phyloP scores from a whole-genome alignment of 1,284 basidiomycete genomes.

The Cryptococcus sp. region DNA sequence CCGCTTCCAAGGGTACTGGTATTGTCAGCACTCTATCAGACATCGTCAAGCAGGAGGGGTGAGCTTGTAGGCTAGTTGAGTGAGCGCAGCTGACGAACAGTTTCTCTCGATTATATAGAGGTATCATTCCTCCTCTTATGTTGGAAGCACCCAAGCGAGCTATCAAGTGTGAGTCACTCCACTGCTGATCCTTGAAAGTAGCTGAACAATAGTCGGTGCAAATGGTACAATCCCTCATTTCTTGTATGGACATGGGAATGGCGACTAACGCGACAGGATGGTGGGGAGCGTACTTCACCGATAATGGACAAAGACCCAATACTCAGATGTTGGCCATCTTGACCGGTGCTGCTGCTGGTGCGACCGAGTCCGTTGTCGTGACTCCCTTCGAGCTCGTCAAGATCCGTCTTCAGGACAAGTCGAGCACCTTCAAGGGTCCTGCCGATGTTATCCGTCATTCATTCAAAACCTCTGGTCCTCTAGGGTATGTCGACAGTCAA shows the following conservation, averaged over 20 bases:
- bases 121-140: slow-evolving; percentile 87
- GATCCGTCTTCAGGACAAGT: slow-evolving; percentile 89
- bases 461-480: slow-evolving; percentile 67
- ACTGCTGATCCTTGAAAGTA: not conserved
- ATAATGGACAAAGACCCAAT: slow-evolving; percentile 71
- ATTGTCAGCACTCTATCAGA: slow-evolving; percentile 69
- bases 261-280: slow-evolving; percentile 81
- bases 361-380: slow-evolving; percentile 81
- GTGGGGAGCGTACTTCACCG: slow-evolving; percentile 69
- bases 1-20: slow-evolving; percentile 69
- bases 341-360: slow-evolving; percentile 91
- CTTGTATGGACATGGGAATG: not conserved
- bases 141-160: slow-evolving; percentile 98
- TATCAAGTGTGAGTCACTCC: slow-evolving; percentile 74
- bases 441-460: slow-evolving; percentile 82
- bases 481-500: slow-evolving; percentile 61
- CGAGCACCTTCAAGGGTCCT: slow-evolving; percentile 80
- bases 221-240: slow-evolving; percentile 23
- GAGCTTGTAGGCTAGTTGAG: slow-evolving; percentile 44
- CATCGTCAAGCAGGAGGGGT: slow-evolving; percentile 64
- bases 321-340: slow-evolving; percentile 77
- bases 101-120: slow-evolving; percentile 71
- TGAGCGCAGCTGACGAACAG: not conserved
- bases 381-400: slow-evolving; percentile 98
- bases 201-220: slow-evolving; percentile 31